Base-by-base conservation (phyloP, 305 asterid genomes). In the Fraxinus paxiana region DNA sequence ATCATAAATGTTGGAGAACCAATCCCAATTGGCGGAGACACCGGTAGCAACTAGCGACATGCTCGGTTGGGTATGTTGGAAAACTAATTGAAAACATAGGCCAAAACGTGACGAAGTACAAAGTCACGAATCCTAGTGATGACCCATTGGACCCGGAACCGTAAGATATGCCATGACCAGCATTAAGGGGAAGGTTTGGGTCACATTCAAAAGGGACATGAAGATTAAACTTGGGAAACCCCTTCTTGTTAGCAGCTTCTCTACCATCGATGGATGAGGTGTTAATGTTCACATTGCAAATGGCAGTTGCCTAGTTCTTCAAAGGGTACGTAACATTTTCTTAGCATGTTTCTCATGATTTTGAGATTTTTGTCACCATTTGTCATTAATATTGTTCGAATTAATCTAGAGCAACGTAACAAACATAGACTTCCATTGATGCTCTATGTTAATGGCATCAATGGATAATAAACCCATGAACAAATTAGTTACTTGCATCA, bases 231-330 rank as follows among this genome's bases (percentile, higher is more conserved):
- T 94, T 7, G 86, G 67, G 13, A 89, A 83, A 70, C 92, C 97
- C 13, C 97, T 94, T 34, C 90, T 92, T 22, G 92, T 94, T 18
- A 90, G 88, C 41, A 91, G 97, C 10, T 90, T 84, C 87, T 83
- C 95, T 35, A 75, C 93, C 80, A 86, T 94, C 78, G 98, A 94
- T 81, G 98, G 89, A 26, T 84, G 98, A 10, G 98, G 98, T 35
- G 92, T 84, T 18, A 81, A 79, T 22, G 92, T 92, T 51, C 87
- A 90, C 79, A 92, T 94, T 81, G 85, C 94, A 2, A 51, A 85
- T 56, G 95, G 97, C 2, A 93, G 88, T 26, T 89, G 97, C 75
- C 85, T 94, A 0, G 15, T 88, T 70, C 87, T 94, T 43, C 87
- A 82, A 6, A 84, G 85, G 92, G 43, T 10, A 41, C 4, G 97